Evolutionary conservation across 805 yeast species (phyloP).

Genomic region (Sungouiella thailandica): DNA sequence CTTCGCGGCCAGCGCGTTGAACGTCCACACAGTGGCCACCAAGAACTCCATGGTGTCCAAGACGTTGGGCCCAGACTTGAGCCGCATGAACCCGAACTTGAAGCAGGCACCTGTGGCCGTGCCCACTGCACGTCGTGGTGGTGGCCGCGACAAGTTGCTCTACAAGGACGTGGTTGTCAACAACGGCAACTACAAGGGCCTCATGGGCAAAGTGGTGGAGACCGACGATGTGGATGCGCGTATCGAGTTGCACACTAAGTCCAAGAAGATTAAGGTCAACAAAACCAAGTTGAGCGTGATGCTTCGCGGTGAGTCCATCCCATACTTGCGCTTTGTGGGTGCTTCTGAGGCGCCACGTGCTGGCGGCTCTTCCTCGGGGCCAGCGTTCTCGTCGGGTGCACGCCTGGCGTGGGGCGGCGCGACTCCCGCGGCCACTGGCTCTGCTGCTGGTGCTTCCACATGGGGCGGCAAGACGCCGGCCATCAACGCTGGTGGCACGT

Average conservation of each 20-base stretch:
- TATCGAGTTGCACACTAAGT: slow-evolving; percentile 89
- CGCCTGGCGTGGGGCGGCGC: slow-evolving; percentile 51
- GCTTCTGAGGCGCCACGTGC: slow-evolving; percentile 28
- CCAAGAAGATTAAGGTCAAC: slow-evolving; percentile 79
- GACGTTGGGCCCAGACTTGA: slow-evolving; percentile 59
- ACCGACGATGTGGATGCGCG: slow-evolving; percentile 90
- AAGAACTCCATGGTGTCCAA: slow-evolving; percentile 66
- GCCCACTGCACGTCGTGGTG: slow-evolving; percentile 45
- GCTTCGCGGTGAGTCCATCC: slow-evolving; percentile 64
- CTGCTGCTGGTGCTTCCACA: slow-evolving; percentile 45
- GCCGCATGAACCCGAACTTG: slow-evolving; percentile 80
- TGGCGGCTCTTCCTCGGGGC: slow-evolving; percentile 20
- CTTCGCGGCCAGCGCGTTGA: slow-evolving; percentile 70
- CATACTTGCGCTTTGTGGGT: slow-evolving; percentile 76
- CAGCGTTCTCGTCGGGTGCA: slow-evolving; percentile 38
- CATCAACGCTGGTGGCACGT: slow-evolving; percentile 20
- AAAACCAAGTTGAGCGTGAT: slow-evolving; percentile 72
- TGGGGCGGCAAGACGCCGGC: slow-evolving; percentile 35
- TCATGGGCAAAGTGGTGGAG: slow-evolving; percentile 88
- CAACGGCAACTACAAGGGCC: slow-evolving; percentile 92
- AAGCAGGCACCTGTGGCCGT: slow-evolving; percentile 42
- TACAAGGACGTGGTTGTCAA: slow-evolving; percentile 82
- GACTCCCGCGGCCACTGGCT: slow-evolving; percentile 14
- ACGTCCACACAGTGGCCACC: slow-evolving; percentile 79
- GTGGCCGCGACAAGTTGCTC: slow-evolving; percentile 77